phyloP scores from a whole-genome alignment of 768 basidiomycete genomes.

The Tephrocybe sp. region DNA sequence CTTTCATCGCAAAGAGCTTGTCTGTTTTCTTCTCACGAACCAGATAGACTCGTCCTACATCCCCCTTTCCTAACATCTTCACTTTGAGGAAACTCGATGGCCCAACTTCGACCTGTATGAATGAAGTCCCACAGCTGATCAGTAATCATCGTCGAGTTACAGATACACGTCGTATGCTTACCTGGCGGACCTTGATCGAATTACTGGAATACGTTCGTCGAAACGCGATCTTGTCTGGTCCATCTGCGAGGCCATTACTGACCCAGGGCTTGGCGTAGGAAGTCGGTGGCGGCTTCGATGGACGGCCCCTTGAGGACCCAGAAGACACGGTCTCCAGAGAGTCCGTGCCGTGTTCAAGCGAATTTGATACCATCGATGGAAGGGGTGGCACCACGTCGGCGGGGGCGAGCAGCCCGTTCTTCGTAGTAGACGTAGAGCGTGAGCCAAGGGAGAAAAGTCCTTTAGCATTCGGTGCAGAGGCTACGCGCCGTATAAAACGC shows the following conservation, averaged over 20 bases:
- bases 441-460: constrained; percentile 72
- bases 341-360: constrained; percentile 60
- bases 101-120: constrained; percentile 81
- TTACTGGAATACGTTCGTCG: constrained; percentile 96
- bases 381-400: constrained; percentile 58
- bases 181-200: constrained; percentile 91
- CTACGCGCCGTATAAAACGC: constrained; percentile 92
- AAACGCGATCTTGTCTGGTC: constrained; percentile 72
- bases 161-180: constrained; percentile 34
- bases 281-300: constrained; percentile 41
- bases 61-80: constrained; percentile 98
- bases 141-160: constrained; percentile 10
- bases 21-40: constrained; percentile 97
- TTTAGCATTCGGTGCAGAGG: constrained; percentile 96
- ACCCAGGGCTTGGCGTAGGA: constrained; percentile 43
- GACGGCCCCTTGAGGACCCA: constrained; percentile 62
- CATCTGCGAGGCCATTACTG: constrained; percentile 43
- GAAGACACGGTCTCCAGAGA: constrained; percentile 82
- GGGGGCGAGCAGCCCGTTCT: constrained; percentile 79
- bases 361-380: constrained; percentile 46
- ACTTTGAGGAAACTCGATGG: constrained; percentile 95
- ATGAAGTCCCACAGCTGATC: constrained; percentile 7
- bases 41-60: constrained; percentile 97
- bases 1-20: constrained; percentile 99
- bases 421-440: constrained; percentile 60